Evolutionary conservation across 2,329 filamentous ascomycete species (phyloP).

Genomic region (Zasmidium angulare): DNA sequence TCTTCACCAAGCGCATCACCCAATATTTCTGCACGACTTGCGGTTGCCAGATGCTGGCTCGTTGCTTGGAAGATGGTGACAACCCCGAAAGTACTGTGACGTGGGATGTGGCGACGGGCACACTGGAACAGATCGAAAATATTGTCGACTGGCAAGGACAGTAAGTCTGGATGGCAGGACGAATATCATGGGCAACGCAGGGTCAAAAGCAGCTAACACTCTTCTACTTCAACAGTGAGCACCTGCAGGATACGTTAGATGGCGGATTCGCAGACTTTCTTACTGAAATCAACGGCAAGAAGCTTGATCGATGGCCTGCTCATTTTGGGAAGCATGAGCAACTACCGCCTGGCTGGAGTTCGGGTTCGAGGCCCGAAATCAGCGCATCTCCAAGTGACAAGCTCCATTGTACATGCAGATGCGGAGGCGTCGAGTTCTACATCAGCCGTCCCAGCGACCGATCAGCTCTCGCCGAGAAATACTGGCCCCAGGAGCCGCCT

Average conservation of each 20-base stretch:
- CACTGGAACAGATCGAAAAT: conserved; percentile 33
- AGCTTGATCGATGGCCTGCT: conserved; percentile 31
- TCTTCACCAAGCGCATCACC: conserved; percentile 42
- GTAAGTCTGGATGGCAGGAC: too few relatives aligned
- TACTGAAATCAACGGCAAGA: conserved; percentile 23
- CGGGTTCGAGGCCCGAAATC: conserved; percentile 6
- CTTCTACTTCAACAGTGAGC: too few relatives aligned
- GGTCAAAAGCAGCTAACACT: too few relatives aligned
- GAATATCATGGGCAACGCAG: too few relatives aligned
- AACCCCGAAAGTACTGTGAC: conserved; percentile 19
- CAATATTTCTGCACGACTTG: conserved; percentile 54
- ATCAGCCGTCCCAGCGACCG: conserved; percentile 55
- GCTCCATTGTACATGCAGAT: conserved; percentile 54
- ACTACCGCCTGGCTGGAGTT: conserved; percentile 26
- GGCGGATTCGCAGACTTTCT: conserved; percentile 41
- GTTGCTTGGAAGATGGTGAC: conserved; percentile 18
- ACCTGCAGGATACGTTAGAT: conserved; percentile 37
- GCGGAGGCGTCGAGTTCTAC: conserved; percentile 55
- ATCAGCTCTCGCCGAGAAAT: conserved; percentile 48
- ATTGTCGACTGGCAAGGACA: conserved; percentile 34
- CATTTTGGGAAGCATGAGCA: conserved; percentile 16
- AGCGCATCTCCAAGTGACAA: conserved; percentile 12
- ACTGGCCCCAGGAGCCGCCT: conserved; percentile 54
- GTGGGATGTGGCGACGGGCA: conserved; percentile 34
- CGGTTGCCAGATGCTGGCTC: conserved; percentile 43